Evolutionary conservation across 1,284 basidiomycete genomes (phyloP), one percentile per base, ranked within the genome.

Genomic region (Phellopilus nigrolimitatus): DNA sequence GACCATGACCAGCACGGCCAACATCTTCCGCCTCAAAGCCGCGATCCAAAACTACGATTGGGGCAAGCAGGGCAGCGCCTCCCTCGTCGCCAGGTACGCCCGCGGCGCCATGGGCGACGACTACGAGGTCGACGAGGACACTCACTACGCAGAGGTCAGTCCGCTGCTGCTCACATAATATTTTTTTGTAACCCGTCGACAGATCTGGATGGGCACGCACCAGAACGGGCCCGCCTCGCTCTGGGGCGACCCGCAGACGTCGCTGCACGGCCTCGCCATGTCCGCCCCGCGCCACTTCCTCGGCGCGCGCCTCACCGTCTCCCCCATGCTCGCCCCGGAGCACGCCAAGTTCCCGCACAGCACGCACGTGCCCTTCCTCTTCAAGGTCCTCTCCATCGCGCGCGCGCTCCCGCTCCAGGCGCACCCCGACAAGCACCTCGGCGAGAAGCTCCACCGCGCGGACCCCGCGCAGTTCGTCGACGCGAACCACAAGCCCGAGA

Each of bases 191-290:
- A n/a, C n/a, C n/a, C n/a, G n/a, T n/a, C n/a, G n/a, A n/a, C n/a
- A n/a, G 76, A 66, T 80, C 25, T 85, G 83, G 83, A 84, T 86
- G 80, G 82, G 82, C 12, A 84, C 82, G 1, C 82, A 86, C 61
- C 71, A 78, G 0, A 76, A 71, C 3, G 63, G 78, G 27, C 80
- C 82, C 0, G 75, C 78, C 13, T 67, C 66, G 45, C 62, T 76
- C 31, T 56, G 62, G 22, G 57, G 59, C 0, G 55, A 49, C 21
- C 42, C 64, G 22, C 59, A 60, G 2, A 58, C 63, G 27, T 57
- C 61, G 3, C 70, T 80, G 13, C 63, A 68, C 28, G 61, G 68
- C 12, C 61, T 74, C 57, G 64, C 81, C 53, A 57, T 59, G 7
- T 54, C 64, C 1, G 56, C 74, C 57, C 72, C 74, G 2, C 59